Evolutionary conservation across 495 filamentous ascomycete genomes (phyloP), one percentile per base, ranked within the genome.

Genomic region (Friedmanniomyces endolithicus): DNA sequence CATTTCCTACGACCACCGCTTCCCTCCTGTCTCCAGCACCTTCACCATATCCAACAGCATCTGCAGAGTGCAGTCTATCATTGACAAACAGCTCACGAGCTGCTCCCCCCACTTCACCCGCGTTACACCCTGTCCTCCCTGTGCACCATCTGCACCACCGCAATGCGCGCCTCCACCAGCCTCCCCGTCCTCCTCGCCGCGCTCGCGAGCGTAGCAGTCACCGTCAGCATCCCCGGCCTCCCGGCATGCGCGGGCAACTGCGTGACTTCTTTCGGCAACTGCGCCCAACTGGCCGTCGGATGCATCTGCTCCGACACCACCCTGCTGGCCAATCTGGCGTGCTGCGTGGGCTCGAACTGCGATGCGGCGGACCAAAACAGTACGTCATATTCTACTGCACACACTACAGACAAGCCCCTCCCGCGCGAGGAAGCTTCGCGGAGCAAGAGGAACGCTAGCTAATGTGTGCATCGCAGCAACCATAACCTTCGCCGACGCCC

Each of bases 251-350:
- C 65, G 8, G 69, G 67, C 34, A 63, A 65, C 57, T 58, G 56
- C 35, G 31, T 53, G 14, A 51, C 55, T 23, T 48, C 61, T 41
- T 72, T 74, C 52, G 77, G 74, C 43, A 56, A 68, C 55, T 89
- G 86, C 68, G 68, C 71, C 14, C 50, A 60, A 16, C 62, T 75
- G 46, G 77, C 88, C 54, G 64, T 80, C 57, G 60, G 67, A 35
- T 94, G 88, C 66, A 87, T 90, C 62, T 94, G 88, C 71, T 61
- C 55, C 11, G 71, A 76, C 66, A 59, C 66, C 6, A 63, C 65
- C 9, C 86, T 86, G 72, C 72, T 94, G 54, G 60, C 44, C 34
- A 58, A 67, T 31, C 79, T 92, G 53, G 69, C 79, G 27, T 86
- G 83, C 72, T 94, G 88, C 65, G 72, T 94, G 7, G 63, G 67